Conservation (phyloP, 78 protist species). For the Dictyostelium brefeldianum region DNA sequence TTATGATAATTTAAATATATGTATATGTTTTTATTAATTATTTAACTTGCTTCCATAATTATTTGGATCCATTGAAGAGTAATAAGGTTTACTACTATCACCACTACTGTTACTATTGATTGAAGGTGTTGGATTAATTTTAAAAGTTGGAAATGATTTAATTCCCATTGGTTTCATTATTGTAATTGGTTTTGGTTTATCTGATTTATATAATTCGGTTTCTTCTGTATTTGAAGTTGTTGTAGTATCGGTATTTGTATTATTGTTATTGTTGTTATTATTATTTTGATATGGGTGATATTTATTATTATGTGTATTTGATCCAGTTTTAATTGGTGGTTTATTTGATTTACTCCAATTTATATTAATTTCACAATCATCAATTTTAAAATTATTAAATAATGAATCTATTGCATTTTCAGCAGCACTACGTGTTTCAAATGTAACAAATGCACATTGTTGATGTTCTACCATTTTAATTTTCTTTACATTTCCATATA, state of each 20-base stretch:
- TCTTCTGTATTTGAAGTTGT: conserved; percentile 1
- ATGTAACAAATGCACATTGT: conserved; percentile 79
- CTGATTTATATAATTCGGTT: background rate
- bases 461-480: conserved; percentile 28
- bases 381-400: conserved; percentile 32
- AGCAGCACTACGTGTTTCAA: conserved; percentile 61
- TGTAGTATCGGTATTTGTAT: background rate
- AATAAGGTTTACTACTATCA: conserved; percentile 1
- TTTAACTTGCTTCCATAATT: conserved; percentile 63
- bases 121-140: conserved; percentile 50
- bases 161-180: conserved; percentile 45
- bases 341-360: conserved; percentile 70
- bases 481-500: conserved; percentile 33
- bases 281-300: background rate
- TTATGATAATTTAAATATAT: background rate
- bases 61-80: conserved; percentile 73
- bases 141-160: conserved; percentile 55
- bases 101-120: background rate
- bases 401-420: conserved; percentile 64
- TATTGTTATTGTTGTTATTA: background rate
- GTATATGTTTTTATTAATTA: background rate
- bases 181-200: conserved; percentile 19
- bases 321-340: background rate
- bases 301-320: conserved; percentile 9
- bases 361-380: conserved; percentile 20